Conservation (phyloP, 345 rosid genomes). For the Raphanus sativus region DNA sequence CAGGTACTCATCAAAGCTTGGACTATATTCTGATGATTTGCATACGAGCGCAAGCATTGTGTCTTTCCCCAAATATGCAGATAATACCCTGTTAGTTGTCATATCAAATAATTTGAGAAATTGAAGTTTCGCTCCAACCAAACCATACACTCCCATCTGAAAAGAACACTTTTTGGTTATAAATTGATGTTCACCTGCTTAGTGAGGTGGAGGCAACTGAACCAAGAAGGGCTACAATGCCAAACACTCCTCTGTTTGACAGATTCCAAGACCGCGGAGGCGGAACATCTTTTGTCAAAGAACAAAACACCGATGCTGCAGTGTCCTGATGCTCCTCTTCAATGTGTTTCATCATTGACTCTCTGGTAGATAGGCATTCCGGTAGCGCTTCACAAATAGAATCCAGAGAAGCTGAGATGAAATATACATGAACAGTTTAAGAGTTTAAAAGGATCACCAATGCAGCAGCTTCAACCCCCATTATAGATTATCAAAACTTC, state of each 20-base stretch:
- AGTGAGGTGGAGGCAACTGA: slow-evolving; percentile 45
- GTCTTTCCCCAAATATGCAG: slow-evolving; percentile 64
- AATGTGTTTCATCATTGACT: slow-evolving; percentile 46
- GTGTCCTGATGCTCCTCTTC: slow-evolving; percentile 40
- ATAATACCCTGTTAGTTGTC: slow-evolving; percentile 44
- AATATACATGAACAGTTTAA: neutral
- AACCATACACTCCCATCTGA: neutral
- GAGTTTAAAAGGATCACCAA: slow-evolving; percentile 3
- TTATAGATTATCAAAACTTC: no score
- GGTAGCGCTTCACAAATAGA: slow-evolving; percentile 22
- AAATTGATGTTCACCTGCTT: slow-evolving; percentile 50
- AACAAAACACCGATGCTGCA: slow-evolving; percentile 53
- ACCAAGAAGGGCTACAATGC: slow-evolving; percentile 62
- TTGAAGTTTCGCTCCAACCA: neutral
- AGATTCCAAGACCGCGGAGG: slow-evolving; percentile 13
- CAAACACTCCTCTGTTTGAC: slow-evolving; percentile 45
- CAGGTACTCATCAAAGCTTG: slow-evolving; percentile 42
- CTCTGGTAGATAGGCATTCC: slow-evolving; percentile 44
- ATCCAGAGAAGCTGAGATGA: slow-evolving; percentile 43
- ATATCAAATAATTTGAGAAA: neutral
- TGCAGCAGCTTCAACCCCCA: no score
- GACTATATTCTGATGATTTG: slow-evolving; percentile 45
- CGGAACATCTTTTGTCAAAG: slow-evolving; percentile 11
- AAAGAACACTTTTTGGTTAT: neutral
- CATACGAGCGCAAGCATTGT: slow-evolving; percentile 66